These are phyloP conservation scores for Athelia psychrophila DNA, from an alignment of 1,284 basidiomycete species.

Conservation along the genomic window DNA sequence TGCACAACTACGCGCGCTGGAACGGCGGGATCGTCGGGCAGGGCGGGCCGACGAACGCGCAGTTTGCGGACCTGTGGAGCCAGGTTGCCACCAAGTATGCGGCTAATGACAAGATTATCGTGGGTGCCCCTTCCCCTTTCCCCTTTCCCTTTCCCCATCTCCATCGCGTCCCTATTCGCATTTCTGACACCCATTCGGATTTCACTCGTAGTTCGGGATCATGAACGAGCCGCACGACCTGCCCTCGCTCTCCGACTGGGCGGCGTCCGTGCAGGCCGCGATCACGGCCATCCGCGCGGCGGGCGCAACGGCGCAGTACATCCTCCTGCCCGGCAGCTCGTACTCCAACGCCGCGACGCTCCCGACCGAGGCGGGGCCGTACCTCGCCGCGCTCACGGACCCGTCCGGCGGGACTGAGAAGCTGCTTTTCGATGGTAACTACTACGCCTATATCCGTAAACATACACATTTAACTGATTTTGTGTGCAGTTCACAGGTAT, in stretches of 20 bases:
- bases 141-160: no score
- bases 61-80: constrained; percentile 54
- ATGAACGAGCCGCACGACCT: constrained; percentile 57
- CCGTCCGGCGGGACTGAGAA: constrained; percentile 45
- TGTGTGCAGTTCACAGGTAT: constrained; percentile 52
- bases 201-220: constrained; percentile 38
- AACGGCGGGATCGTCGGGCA: constrained; percentile 53
- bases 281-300: constrained; percentile 49
- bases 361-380: constrained; percentile 48
- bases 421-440: constrained; percentile 52
- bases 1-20: constrained; percentile 60
- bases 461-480: neutral
- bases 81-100: constrained; percentile 51
- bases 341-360: constrained; percentile 43
- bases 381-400: constrained; percentile 50
- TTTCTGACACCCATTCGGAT: no score
- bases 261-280: constrained; percentile 40
- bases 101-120: neutral
- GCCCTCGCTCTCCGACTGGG: constrained; percentile 40
- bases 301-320: constrained; percentile 41
- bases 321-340: constrained; percentile 40
- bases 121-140: neutral
- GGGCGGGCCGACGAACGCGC: constrained; percentile 54
- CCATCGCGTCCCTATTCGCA: no score
- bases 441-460: neutral